These are phyloP conservation scores for Picea sitchensis DNA, from an alignment of 75 land plant genomes.

Conservation along the genomic window DNA sequence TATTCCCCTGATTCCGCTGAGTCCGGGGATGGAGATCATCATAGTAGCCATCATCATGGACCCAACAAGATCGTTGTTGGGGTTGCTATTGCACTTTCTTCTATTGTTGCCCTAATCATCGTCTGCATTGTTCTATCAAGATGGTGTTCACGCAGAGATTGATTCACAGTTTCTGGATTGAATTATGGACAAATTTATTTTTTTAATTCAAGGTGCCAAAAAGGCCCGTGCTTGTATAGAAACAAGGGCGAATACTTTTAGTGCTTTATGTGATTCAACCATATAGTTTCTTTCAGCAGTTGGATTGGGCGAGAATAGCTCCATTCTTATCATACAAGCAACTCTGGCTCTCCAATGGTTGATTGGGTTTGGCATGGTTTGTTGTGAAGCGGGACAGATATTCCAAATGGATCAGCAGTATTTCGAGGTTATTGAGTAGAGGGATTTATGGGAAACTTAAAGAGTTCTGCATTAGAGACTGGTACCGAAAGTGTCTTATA, in stretches of 20 bases:
- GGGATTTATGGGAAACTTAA: neutral
- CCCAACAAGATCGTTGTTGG: conserved; percentile 80
- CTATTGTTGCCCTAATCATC: conserved; percentile 60
- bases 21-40: conserved; percentile 14
- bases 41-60: conserved; percentile 33
- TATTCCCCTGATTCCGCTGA: conserved; percentile 19
- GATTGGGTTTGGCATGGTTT: neutral
- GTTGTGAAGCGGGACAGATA: neutral
- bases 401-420: neutral
- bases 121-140: conserved; percentile 58
- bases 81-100: conserved; percentile 69
- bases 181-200: neutral
- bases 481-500: no score
- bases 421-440: neutral
- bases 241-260: neutral
- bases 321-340: neutral
- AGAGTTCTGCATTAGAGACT: neutral
- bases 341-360: neutral
- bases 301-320: neutral
- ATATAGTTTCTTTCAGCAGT: neutral
- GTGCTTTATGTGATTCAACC: conserved; percentile 1
- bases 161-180: neutral
- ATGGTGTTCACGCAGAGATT: conserved; percentile 36
- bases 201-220: neutral
- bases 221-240: neutral